Evolutionary conservation across 2,329 filamentous ascomycete genomes (phyloP).

Genomic region (Zymoseptoria ardabiliae): DNA sequence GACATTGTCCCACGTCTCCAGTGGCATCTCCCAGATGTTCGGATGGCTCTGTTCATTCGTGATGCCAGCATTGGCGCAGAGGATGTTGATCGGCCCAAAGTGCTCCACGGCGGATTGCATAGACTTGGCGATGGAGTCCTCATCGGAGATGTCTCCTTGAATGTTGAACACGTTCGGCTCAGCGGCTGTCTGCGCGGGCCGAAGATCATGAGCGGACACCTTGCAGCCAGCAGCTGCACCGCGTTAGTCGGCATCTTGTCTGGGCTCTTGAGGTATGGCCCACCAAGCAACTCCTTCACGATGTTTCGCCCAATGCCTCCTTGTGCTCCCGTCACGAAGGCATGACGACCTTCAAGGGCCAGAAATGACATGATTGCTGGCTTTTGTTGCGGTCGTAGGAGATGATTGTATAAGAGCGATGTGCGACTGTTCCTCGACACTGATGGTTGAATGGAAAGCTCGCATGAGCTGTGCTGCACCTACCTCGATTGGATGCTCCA

Average conservation of each 20-base stretch:
- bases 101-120: slow-evolving; percentile 37
- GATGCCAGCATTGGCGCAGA: slow-evolving; percentile 48
- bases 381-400: not conserved
- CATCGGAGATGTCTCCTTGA: slow-evolving; percentile 43
- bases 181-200: slow-evolving; percentile 28
- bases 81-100: slow-evolving; percentile 47
- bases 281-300: slow-evolving; percentile 48
- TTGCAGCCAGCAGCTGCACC: slow-evolving; percentile 45
- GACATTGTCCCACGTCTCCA: slow-evolving; percentile 46
- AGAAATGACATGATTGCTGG: slow-evolving; percentile 36
- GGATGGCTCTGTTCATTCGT: slow-evolving; percentile 44
- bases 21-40: slow-evolving; percentile 47
- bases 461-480: not conserved
- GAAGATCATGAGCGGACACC: slow-evolving; percentile 47
- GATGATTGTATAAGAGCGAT: not conserved
- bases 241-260: not conserved
- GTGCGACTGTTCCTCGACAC: not conserved
- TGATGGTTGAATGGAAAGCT: not conserved
- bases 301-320: slow-evolving; percentile 46
- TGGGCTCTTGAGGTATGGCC: slow-evolving; percentile 6
- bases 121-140: slow-evolving; percentile 36
- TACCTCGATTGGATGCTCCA: not conserved
- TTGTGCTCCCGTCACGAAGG: slow-evolving; percentile 48
- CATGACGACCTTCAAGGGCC: slow-evolving; percentile 43
- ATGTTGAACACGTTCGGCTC: slow-evolving; percentile 36